Percentiles rank a stretch among this genome's conserved stretches.
These are phyloP conservation scores for Coprinopsis strossmayeri DNA, from an alignment of 768 basidiomycete genomes.

Conservation along the genomic window DNA sequence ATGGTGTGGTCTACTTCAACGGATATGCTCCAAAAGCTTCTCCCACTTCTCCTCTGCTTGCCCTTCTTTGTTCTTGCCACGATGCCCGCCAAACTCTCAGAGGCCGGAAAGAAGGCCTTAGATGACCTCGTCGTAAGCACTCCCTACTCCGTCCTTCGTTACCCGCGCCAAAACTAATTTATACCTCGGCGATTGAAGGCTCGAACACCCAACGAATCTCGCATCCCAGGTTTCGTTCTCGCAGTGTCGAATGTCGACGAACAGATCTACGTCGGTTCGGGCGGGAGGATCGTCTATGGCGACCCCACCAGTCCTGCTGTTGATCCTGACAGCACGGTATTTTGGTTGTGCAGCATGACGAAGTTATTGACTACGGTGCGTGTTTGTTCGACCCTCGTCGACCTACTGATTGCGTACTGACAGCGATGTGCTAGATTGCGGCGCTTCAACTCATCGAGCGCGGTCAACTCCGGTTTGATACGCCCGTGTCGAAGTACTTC, in stretches of 20 bases:
- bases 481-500: conserved; percentile 20
- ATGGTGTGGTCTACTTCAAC: too few species aligned
- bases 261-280: conserved; percentile 19
- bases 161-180: neutral
- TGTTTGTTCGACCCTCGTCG: conserved; percentile 1
- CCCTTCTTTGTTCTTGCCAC: too few species aligned
- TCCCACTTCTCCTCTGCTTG: too few species aligned
- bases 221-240: conserved; percentile 21
- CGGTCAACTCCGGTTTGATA: conserved; percentile 23
- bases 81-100: too few species aligned
- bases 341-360: conserved; percentile 29
- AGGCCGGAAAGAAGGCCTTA: conserved; percentile 4
- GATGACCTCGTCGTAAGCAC: conserved; percentile 2
- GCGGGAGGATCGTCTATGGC: conserved; percentile 18
- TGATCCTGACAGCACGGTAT: conserved; percentile 18
- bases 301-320: conserved; percentile 20
- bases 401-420: too few species aligned
- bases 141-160: neutral
- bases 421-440: conserved; percentile 18
- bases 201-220: conserved; percentile 14
- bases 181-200: conserved; percentile 11
- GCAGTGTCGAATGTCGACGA: conserved; percentile 18
- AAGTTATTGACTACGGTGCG: conserved; percentile 23
- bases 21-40: too few species aligned
- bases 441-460: conserved; percentile 27